Evolutionary conservation across 176 grass and related monocot species (phyloP).

Genomic region (Oryza brachyantha): DNA sequence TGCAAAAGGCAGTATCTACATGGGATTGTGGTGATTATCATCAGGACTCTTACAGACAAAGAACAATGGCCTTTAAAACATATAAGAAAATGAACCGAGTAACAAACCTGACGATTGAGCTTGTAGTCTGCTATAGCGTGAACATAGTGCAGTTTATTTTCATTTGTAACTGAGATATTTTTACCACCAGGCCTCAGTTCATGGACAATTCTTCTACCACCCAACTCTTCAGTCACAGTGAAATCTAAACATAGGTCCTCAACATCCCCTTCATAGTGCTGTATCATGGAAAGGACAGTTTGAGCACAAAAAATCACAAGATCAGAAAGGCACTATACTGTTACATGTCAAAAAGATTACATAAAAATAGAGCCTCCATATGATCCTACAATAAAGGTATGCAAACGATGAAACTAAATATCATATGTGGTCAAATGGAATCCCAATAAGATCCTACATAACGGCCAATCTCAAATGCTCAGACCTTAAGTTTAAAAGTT

Average conservation of each 20-base stretch:
- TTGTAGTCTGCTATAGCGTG: constrained; percentile 98
- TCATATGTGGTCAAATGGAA: constrained; percentile 2
- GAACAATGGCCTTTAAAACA: constrained; percentile 14
- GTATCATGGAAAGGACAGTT: constrained; percentile 21
- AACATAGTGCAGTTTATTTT: constrained; percentile 97
- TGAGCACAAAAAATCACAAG: neutral
- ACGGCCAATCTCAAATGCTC: neutral
- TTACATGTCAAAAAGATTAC: neutral
- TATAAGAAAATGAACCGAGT: neutral
- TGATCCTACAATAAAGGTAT: no score
- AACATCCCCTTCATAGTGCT: constrained; percentile 91
- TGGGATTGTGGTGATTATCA: constrained; percentile 15
- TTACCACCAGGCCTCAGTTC: constrained; percentile 94
- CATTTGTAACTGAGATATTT: constrained; percentile 81
- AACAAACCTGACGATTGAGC: constrained; percentile 78
- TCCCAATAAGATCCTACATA: no score
- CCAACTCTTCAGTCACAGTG: constrained; percentile 83
- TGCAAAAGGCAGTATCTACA: constrained; percentile 92
- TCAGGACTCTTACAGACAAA: neutral
- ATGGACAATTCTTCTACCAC: constrained; percentile 77
- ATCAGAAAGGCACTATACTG: neutral
- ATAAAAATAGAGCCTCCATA: neutral
- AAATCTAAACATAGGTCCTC: constrained; percentile 93
- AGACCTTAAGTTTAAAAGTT: neutral
- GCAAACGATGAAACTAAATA: constrained; percentile 13